Conservation (phyloP, 1,139 yeast species). For the Kodamaea alishanica region DNA sequence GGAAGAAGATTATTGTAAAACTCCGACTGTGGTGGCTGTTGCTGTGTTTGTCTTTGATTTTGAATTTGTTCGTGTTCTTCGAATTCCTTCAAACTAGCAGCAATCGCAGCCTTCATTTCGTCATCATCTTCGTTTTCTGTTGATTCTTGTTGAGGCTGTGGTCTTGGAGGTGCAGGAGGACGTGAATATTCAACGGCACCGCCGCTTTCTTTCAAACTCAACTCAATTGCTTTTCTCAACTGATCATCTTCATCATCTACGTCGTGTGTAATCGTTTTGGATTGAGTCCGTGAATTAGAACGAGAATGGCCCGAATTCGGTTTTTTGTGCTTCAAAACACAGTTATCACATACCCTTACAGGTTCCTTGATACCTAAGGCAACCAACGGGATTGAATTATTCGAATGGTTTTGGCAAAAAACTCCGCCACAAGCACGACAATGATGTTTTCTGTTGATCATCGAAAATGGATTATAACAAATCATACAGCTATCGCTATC, state of each 20-base stretch:
- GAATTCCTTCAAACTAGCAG: constrained; percentile 81
- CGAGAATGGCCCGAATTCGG: constrained; percentile 1
- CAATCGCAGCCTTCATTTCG: constrained; percentile 90
- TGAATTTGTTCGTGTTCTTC: constrained; percentile 28
- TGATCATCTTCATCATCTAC: constrained; percentile 69
- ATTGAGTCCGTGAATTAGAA: background rate
- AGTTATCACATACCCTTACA: constrained; percentile 91
- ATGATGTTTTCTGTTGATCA: constrained; percentile 90
- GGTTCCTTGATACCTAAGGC: constrained; percentile 83
- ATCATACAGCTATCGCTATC: constrained; percentile 96
- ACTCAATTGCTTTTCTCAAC: constrained; percentile 69
- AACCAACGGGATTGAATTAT: constrained; percentile 66
- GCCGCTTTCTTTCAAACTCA: constrained; percentile 63
- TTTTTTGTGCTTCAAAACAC: constrained; percentile 54
- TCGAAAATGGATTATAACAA: constrained; percentile 75
- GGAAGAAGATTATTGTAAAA: constrained; percentile 29
- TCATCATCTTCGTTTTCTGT: constrained; percentile 71
- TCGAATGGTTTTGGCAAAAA: constrained; percentile 79
- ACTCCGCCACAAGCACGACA: constrained; percentile 98
- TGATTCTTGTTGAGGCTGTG: constrained; percentile 4
- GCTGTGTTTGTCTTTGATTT: constrained; percentile 13
- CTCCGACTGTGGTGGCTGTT: constrained; percentile 23
- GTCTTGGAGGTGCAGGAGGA: constrained; percentile 11
- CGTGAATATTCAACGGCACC: constrained; percentile 13
- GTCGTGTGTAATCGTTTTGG: constrained; percentile 9